Base-by-base conservation (phyloP, 208 protist genomes). In the Crithidia sp. region DNA sequence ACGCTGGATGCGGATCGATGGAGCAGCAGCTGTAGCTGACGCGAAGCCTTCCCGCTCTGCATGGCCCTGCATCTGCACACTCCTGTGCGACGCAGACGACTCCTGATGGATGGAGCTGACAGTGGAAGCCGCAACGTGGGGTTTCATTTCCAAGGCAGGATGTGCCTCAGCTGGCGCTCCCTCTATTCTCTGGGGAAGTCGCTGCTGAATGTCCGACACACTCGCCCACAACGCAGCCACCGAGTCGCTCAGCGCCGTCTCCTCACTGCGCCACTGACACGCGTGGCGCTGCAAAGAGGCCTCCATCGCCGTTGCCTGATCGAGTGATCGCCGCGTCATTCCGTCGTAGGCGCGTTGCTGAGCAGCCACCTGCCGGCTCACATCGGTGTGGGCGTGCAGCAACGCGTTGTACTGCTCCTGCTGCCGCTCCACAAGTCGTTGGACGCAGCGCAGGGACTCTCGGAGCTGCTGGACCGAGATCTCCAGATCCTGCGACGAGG, bases 361-460 rank as follows among this genome's bases (percentile, higher is more conserved):
- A 14, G 54, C 67, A 10, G 74, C 41, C 5, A 79, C 67, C 40
- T 79, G 58, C 4, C 53, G 57, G 47, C 57, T 64, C 39, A 79
- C 10, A 28, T 74, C 74, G 9, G 59, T 53, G 53, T 79, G 60
- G 19, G 67, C 74, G 39, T 45, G 57, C 19, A 79, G 61, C 28
- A 79, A 50, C 0, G 74, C 49, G 37, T 65, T 64, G 47, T 70
- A 69, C 67, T 79, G 74, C 54, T 52, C 44, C 54, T 79, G 74
- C 53, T 79, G 74, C 54, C 64, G 45, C 6, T 43, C 19, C 6
- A 79, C 36, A 8, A 72, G 44, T 7, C 39, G 47, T 65, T 74
- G 67, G 13, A 79, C 16, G 13, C 63, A 60, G 28, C 9, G 63
- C 14, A 79, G 53, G 2, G 74, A 67, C 39, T 19, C 37, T 7